Conservation (phyloP, 768 basidiomycete genomes). For the Boletus eberwhitei region DNA sequence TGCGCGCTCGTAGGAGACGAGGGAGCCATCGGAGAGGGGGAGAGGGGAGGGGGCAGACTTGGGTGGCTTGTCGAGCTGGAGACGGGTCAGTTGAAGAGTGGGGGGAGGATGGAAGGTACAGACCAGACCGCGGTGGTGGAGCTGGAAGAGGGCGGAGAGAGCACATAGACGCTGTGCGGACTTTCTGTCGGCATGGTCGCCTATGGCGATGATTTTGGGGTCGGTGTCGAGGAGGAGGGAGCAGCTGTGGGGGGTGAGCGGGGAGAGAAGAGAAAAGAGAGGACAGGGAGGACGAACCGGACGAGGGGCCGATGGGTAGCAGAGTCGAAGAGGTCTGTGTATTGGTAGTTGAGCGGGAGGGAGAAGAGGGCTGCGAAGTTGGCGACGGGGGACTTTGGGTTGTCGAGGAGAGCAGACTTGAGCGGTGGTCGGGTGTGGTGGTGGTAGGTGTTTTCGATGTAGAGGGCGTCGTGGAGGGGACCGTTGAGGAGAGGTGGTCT, state of each 20-base stretch:
- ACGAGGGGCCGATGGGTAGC: slow-evolving; percentile 12
- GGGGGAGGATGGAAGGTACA: slow-evolving; percentile 27
- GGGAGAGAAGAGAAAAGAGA: not conserved
- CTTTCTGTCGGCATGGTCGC: slow-evolving; percentile 56
- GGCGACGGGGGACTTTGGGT: slow-evolving; percentile 52
- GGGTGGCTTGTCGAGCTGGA: slow-evolving; percentile 30
- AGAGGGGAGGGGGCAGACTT: slow-evolving; percentile 11
- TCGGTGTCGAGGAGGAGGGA: slow-evolving; percentile 26
- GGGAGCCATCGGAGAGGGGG: slow-evolving; percentile 57
- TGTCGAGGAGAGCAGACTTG: slow-evolving; percentile 34
- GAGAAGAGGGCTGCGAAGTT: slow-evolving; percentile 34
- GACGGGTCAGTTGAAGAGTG: not conserved
- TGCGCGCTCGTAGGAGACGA: slow-evolving; percentile 67
- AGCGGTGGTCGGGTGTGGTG: slow-evolving; percentile 14
- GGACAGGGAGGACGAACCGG: slow-evolving; percentile 16
- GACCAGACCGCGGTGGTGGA: slow-evolving; percentile 63
- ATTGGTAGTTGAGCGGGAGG: slow-evolving; percentile 16
- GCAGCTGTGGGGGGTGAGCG: slow-evolving; percentile 17
- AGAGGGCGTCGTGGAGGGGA: slow-evolving; percentile 36
- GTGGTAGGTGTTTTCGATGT: slow-evolving; percentile 29
- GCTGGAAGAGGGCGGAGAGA: slow-evolving; percentile 68
- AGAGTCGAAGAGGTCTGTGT: slow-evolving; percentile 13
- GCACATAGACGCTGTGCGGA: slow-evolving; percentile 75
- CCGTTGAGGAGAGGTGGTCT: slow-evolving; percentile 14
- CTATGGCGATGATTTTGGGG: slow-evolving; percentile 52